Percentiles rank a stretch among this genome's conserved stretches.
These are phyloP conservation scores for Cynara cardunculus DNA, from an alignment of 129 eudicot species.

Conservation along the genomic window DNA sequence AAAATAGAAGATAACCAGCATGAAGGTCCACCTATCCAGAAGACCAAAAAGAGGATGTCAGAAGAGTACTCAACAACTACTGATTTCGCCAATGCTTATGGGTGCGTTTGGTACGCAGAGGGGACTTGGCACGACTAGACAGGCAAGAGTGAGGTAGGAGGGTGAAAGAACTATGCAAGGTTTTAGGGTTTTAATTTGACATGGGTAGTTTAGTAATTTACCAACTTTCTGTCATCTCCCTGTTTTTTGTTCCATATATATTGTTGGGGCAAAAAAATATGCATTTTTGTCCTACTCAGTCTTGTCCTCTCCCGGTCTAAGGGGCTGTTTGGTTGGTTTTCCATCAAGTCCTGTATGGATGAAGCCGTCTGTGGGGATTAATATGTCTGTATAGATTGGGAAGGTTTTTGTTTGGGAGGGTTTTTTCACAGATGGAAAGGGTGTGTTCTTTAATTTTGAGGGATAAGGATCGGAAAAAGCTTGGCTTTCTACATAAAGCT, in stretches of 20 bases:
- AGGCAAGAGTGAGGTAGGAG: not conserved
- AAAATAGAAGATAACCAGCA: slow-evolving; percentile 73
- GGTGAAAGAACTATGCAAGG: not conserved
- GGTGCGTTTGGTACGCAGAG: not conserved
- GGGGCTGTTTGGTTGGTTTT: too few species aligned
- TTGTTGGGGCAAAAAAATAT: not conserved
- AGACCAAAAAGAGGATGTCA: slow-evolving; percentile 23
- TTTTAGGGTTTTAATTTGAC: not conserved
- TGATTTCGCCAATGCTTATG: not conserved
- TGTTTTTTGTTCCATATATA: not conserved
- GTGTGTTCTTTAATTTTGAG: too few species aligned
- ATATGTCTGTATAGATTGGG: too few species aligned
- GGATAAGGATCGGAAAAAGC: too few species aligned
- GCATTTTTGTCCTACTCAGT: not conserved
- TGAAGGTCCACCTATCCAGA: slow-evolving; percentile 81
- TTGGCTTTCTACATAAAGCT: too few species aligned
- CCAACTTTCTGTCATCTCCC: not conserved
- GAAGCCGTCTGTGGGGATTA: too few species aligned
- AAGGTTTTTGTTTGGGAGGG: too few species aligned
- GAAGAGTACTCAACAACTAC: not conserved
- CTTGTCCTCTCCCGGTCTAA: too few species aligned
- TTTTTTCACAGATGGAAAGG: too few species aligned
- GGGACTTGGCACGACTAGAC: too few species aligned
- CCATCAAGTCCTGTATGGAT: too few species aligned
- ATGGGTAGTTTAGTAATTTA: not conserved